Evolutionary conservation across 2,329 filamentous ascomycete species (phyloP).

Genomic region (Fusarium albosuccineum): DNA sequence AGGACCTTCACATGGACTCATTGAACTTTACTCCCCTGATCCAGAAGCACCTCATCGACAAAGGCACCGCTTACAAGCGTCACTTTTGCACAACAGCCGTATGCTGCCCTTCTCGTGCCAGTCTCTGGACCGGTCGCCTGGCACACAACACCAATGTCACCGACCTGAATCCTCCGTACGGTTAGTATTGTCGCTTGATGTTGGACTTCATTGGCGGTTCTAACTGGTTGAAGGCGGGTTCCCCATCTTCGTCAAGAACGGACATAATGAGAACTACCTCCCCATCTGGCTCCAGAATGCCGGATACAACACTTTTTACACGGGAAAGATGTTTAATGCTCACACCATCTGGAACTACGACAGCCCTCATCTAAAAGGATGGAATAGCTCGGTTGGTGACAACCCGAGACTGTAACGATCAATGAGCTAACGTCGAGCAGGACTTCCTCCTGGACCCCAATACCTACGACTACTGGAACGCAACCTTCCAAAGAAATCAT

Average conservation of each 20-base stretch:
- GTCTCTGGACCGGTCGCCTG: constrained; percentile 70
- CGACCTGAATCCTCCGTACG: constrained; percentile 63
- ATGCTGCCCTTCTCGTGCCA: constrained; percentile 75
- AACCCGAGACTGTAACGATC: too few species aligned
- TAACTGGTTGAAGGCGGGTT: constrained; percentile 51
- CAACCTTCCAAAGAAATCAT: constrained; percentile 72
- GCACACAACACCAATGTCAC: constrained; percentile 78
- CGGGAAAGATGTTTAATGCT: constrained; percentile 67
- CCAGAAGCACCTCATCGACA: constrained; percentile 64
- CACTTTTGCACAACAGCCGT: constrained; percentile 74
- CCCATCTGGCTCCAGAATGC: constrained; percentile 65
- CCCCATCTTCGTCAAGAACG: constrained; percentile 64
- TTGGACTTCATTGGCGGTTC: background rate
- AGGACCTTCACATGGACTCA: constrained; percentile 73
- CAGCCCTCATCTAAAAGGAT: constrained; percentile 66
- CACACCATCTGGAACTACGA: constrained; percentile 64
- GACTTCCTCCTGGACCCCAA: constrained; percentile 41
- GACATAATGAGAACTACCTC: constrained; percentile 63
- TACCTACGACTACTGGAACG: constrained; percentile 77
- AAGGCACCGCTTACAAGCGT: constrained; percentile 69
- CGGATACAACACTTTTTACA: constrained; percentile 67
- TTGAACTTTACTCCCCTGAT: constrained; percentile 69
- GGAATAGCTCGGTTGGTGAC: constrained; percentile 60
- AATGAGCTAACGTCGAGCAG: constrained; percentile 6
- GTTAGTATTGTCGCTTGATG: background rate